Conservation (phyloP, 345 rosid species). For the Erysimum cheiranthoides region DNA sequence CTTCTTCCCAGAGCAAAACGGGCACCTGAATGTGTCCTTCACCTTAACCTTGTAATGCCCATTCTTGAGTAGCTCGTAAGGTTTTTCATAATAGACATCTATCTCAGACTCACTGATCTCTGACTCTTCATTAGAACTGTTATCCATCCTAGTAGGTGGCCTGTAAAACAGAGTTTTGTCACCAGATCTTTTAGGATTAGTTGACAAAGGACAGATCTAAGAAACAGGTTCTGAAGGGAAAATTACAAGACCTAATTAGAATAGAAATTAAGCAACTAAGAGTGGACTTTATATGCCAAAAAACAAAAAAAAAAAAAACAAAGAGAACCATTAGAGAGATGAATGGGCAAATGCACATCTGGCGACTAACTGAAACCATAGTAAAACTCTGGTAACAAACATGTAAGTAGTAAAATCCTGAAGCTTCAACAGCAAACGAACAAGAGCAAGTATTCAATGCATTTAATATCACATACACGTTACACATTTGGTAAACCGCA, state of each 20-base stretch:
- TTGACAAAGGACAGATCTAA: neutral
- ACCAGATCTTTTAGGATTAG: neutral
- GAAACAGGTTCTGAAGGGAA: neutral
- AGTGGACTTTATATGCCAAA: neutral
- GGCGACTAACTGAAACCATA: neutral
- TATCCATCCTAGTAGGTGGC: constrained; percentile 52
- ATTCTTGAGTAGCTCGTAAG: constrained; percentile 56
- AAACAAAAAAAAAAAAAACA: no score
- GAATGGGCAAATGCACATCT: neutral
- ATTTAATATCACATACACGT: neutral
- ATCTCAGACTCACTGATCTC: constrained; percentile 89
- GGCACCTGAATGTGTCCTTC: constrained; percentile 72
- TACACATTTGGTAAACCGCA: neutral
- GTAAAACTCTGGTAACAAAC: neutral
- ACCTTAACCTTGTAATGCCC: constrained; percentile 67
- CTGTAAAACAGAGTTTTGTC: constrained; percentile 24
- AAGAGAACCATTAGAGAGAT: neutral
- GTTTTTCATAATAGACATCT: constrained; percentile 57
- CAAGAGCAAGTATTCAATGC: neutral
- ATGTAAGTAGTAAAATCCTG: neutral
- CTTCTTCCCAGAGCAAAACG: constrained; percentile 89
- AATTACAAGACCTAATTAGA: neutral
- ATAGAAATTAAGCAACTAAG: neutral
- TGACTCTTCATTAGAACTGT: constrained; percentile 74
- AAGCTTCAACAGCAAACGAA: neutral